Base-by-base conservation (phyloP, 345 rosid genomes). In the Acer saccharum region DNA sequence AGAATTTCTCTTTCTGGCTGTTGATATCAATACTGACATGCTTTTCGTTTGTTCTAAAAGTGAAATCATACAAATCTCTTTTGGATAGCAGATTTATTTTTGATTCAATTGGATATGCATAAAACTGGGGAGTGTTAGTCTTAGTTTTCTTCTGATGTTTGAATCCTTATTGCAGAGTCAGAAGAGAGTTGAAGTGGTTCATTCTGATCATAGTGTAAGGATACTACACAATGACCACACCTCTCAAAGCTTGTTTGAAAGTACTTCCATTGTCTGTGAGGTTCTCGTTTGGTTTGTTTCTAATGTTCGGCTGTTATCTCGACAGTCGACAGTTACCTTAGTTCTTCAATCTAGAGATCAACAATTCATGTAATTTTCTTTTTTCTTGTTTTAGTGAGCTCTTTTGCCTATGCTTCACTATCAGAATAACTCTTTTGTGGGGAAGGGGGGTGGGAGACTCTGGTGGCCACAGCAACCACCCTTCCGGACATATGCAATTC, bases 401-500 rank as follows among this genome's bases (percentile, higher is more conserved):
- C 16, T 46, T 64, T 25, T 63, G 43, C 46, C 46, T 32, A 32
- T 32, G 35, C 2, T 32, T 32, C 35, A 32, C 35, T 32, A 54
- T 74, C 57, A 39, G n/a, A 7, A 74, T 44, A 64, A 76, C 83
- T 86, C 80, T 87, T 84, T n/a, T n/a, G n/a, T n/a, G 0, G 98
- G 92, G 54, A 93, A 94, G 4, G 35, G 35, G 35, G 35, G 35
- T 3, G 72, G 35, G 35, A 0, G 72, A 87, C 72, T 78, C 99
- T 90, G 60, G 84, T 85, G 78, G 98, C 94, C 73, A 86, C 80
- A 72, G 98, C 99, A 80, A 93, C 92, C 61, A 90, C 80, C 83
- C 85, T 88, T 77, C 98, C 99, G 41, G 82, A 89, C 32, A 93
- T 77, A 87, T 90, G 88, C 81, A 95, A 82, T 85, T 91, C 98